Percentiles rank a stretch among this genome's conserved stretches.
Evolutionary conservation across 805 yeast genomes (phyloP).

Genomic region (Saccharomycopsis fermentans): DNA sequence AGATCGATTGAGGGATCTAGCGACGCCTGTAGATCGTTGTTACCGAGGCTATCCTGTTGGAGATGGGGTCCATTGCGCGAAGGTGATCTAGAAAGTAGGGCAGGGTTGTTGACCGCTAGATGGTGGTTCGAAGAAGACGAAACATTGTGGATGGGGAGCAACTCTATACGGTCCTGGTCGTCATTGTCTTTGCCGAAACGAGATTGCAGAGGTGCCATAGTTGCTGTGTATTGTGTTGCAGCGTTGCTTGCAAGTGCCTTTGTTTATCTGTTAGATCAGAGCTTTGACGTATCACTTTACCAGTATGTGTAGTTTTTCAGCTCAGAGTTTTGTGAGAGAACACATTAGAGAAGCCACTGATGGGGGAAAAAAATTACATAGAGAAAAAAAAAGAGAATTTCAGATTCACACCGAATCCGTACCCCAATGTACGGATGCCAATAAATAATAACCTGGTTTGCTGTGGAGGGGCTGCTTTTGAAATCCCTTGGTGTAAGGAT

Average conservation of each 20-base stretch:
- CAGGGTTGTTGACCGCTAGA: neutral
- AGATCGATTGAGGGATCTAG: neutral
- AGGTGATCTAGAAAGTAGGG: neutral
- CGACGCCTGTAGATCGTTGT: neutral
- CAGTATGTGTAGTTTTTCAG: no score
- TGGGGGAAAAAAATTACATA: no score
- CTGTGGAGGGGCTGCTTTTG: no score
- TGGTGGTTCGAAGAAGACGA: conserved; percentile 1
- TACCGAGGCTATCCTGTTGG: neutral
- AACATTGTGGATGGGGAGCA: conserved; percentile 10
- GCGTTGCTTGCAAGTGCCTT: no score
- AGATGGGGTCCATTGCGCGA: neutral
- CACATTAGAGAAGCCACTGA: no score
- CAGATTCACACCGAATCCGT: no score
- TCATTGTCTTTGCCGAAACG: neutral
- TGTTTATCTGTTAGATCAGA: neutral
- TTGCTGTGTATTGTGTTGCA: neutral
- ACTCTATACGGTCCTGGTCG: conserved; percentile 6
- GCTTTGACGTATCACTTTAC: neutral
- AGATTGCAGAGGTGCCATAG: neutral
- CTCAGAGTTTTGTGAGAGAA: no score
- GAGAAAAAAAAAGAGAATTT: no score
- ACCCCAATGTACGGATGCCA: no score
- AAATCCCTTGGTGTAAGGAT: no score
- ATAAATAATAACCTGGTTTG: no score